These are phyloP conservation scores for Fallopia convolvulus DNA, from an alignment of 148 eudicot genomes.

Conservation along the genomic window DNA sequence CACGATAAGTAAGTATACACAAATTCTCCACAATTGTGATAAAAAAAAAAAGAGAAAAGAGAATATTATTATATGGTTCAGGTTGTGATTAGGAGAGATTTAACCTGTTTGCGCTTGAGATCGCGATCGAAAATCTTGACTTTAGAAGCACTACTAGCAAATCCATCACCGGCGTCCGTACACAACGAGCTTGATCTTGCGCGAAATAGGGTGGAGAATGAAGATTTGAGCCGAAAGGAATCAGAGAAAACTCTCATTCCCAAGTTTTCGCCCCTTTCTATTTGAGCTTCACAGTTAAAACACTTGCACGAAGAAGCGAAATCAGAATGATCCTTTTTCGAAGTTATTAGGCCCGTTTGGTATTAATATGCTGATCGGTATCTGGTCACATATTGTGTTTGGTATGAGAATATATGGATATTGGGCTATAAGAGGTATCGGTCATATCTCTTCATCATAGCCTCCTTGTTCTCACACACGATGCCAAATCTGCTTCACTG, in stretches of 20 bases:
- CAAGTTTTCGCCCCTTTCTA: not conserved
- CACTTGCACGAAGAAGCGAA: too few species aligned
- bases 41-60: not conserved
- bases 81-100: not conserved
- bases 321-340: too few species aligned
- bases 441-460: too few species aligned
- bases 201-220: not conserved
- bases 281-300: not conserved
- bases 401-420: too few species aligned
- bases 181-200: conserved; percentile 20
- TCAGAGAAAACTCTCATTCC: conserved; percentile 5
- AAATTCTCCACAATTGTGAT: not conserved
- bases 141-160: conserved; percentile 35
- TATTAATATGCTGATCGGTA: too few species aligned
- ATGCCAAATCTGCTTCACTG: too few species aligned
- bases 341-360: too few species aligned
- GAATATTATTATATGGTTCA: not conserved
- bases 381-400: too few species aligned
- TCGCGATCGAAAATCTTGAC: conserved; percentile 77
- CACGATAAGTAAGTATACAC: not conserved
- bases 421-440: too few species aligned
- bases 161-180: conserved; percentile 22
- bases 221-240: not conserved
- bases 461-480: too few species aligned
- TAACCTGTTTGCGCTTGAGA: conserved; percentile 80